Base-by-base conservation (phyloP, 257 asterid genomes). In the Leonotis leonurus region DNA sequence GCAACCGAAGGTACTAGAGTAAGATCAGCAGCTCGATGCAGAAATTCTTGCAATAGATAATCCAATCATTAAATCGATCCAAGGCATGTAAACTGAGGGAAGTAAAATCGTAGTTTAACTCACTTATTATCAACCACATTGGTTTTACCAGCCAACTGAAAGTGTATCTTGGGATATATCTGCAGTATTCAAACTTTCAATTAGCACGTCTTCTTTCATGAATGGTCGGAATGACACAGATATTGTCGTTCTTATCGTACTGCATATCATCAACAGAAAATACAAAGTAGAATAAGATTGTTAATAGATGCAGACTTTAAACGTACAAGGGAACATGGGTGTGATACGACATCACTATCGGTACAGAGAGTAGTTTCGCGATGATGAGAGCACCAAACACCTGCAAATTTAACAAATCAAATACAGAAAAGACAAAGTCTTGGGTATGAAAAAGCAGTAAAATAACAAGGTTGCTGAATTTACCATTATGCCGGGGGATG, bases 401-500 rank as follows among this genome's bases (percentile, higher is more conserved):
- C 99, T 93, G 64, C 67, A 63, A 5, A 0, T 24, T 5, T 10
- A 36, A 25, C 32, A 52, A n/a, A 30, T 26, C 40, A 53, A 22
- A 30, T 36, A 14, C 50, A 30, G 12, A 21, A 64, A 30, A 39
- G 30, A 21, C 18, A 51, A 65, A 36, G 16, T 24, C 46, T 21
- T 56, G 61, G 48, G n/a, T 53, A 40, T 43, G 24, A 49, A 40
- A 55, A 54, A 39, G 41, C 35, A 24, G 21, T 30, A 17, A 6
- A 61, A 56, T 27, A 33, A 63, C 54, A 39, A 58, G 62, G 39
- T 29, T 45, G 25, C 43, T 56, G 57, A 72, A 58, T 61, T 54
- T 63, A 89, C 97, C 99, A 93, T 93, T 52, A 93, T 85, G 40
- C 99, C 99, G 29, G 99, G 99, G 65, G 99, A 93, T 25, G 99